Evolutionary conservation across 1,284 basidiomycete genomes (phyloP).

Genomic region (Cryptococcus amylolentus): DNA sequence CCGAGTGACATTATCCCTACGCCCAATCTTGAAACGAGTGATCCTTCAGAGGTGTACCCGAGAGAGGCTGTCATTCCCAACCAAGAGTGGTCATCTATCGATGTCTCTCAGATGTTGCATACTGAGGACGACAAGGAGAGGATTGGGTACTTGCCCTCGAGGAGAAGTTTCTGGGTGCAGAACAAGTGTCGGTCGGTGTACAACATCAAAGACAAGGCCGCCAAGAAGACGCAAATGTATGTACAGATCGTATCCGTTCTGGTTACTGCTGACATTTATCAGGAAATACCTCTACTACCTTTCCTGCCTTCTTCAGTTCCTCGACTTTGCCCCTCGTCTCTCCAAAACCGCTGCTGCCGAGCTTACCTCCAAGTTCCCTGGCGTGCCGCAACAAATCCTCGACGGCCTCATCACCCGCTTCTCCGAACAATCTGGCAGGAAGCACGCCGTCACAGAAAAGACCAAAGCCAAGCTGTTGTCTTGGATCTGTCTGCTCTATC

Average conservation of each 20-base stretch:
- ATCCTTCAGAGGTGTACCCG: constrained; percentile 70
- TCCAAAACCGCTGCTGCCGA: constrained; percentile 25
- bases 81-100: constrained; percentile 55
- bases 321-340: constrained; percentile 48
- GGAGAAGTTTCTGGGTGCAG: constrained; percentile 63
- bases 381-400: constrained; percentile 62
- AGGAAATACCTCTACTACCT: constrained; percentile 77
- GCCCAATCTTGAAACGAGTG: constrained; percentile 62
- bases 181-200: constrained; percentile 34
- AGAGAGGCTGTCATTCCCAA: constrained; percentile 71
- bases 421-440: constrained; percentile 62
- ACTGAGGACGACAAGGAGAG: constrained; percentile 58
- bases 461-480: constrained; percentile 68
- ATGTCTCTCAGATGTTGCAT: constrained; percentile 54
- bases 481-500: constrained; percentile 72
- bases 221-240: constrained; percentile 52
- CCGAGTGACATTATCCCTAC: constrained; percentile 61
- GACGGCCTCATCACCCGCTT: constrained; percentile 75
- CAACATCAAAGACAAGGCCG: constrained; percentile 12
- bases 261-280: not conserved
- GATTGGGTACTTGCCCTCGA: constrained; percentile 59
- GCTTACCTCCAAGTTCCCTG: constrained; percentile 58
- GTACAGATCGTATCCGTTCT: constrained; percentile 1
- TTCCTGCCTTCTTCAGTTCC: constrained; percentile 69
- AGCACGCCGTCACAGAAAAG: constrained; percentile 65